These are phyloP conservation scores for Fraxinus nigra DNA, from an alignment of 305 asterid genomes.

Conservation along the genomic window DNA sequence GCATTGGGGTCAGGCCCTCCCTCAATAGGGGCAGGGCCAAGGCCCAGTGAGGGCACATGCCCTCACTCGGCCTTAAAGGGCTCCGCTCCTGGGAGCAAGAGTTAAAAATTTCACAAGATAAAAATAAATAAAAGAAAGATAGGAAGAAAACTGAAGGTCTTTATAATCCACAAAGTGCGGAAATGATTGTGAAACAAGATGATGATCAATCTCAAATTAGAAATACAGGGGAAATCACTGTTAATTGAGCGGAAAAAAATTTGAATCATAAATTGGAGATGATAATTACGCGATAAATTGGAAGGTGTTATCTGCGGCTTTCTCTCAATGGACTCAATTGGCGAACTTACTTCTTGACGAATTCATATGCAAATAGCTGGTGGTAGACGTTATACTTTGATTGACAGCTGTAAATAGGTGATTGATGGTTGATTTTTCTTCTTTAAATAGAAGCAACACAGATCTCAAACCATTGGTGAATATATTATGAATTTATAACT, in stretches of 20 bases:
- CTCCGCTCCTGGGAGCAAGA: neutral
- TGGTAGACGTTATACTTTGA: neutral
- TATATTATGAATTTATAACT: neutral
- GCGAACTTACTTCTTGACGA: neutral
- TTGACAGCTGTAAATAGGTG: neutral
- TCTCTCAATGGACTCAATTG: neutral
- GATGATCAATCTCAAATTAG: neutral
- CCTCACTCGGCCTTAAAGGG: neutral
- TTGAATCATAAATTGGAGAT: neutral
- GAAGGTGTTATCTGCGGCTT: neutral
- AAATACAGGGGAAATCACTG: neutral
- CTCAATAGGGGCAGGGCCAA: neutral
- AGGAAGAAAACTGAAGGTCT: neutral
- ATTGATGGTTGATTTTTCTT: neutral
- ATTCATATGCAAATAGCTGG: neutral
- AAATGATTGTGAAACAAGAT: neutral
- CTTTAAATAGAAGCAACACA: neutral
- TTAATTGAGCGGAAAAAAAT: neutral
- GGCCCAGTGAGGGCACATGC: neutral
- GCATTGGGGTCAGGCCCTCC: neutral
- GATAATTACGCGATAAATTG: neutral
- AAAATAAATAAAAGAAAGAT: neutral
- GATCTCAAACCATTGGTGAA: neutral
- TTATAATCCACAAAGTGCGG: neutral
- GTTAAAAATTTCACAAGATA: neutral